Conservation (phyloP, 176 grass and related monocot species). For the Phragmites australis region DNA sequence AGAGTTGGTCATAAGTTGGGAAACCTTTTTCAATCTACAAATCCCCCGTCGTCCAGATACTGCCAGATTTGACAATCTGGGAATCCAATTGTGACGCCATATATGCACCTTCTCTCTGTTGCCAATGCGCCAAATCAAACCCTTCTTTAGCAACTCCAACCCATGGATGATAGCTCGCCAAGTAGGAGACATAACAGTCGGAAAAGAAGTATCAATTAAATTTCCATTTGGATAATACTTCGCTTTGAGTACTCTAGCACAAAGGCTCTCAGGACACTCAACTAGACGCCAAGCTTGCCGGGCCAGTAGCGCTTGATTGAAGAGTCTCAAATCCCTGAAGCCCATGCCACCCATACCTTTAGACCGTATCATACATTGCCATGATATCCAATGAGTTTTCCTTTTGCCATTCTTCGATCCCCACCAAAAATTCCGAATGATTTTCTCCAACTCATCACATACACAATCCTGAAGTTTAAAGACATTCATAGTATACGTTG, state of each 20-base stretch:
- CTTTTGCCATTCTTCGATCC: neutral
- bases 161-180: neutral
- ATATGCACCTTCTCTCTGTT: too few species aligned
- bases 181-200: neutral
- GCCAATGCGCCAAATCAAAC: too few species aligned
- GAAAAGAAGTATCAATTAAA: neutral
- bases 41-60: too few species aligned
- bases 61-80: too few species aligned
- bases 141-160: neutral
- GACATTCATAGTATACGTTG: too few species aligned
- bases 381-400: neutral
- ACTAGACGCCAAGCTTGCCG: neutral
- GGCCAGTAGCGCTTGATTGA: neutral
- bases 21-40: too few species aligned
- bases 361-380: neutral
- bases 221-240: neutral
- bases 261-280: neutral
- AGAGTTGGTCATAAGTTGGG: too few species aligned
- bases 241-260: neutral
- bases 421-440: neutral
- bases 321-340: neutral
- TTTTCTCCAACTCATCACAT: neutral
- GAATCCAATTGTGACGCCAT: too few species aligned
- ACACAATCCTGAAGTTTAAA: too few species aligned
- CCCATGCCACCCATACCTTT: neutral